Evolutionary conservation across 352 stramenopile species (phyloP).

Genomic region (Phytophthora quininea): DNA sequence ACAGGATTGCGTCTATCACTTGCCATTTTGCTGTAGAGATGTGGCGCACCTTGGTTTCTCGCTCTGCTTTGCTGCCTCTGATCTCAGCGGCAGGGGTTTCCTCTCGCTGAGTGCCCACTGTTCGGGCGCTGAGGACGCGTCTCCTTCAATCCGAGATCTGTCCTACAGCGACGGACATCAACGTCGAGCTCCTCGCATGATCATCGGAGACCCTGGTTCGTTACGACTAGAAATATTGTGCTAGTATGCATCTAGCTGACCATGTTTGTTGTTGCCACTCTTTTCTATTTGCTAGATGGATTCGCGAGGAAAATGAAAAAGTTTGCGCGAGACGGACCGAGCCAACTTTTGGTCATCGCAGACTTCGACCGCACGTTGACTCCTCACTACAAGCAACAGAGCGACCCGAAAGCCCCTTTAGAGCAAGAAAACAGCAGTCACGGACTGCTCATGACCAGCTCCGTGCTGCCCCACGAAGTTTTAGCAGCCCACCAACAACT

Average conservation of each 20-base stretch:
- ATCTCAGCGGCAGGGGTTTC: neutral
- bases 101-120: neutral
- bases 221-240: neutral
- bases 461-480: constrained; percentile 20
- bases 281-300: neutral
- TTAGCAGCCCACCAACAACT: constrained; percentile 26
- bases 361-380: constrained; percentile 84
- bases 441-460: constrained; percentile 32
- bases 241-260: too few species aligned
- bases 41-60: neutral
- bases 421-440: constrained; percentile 36
- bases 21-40: neutral
- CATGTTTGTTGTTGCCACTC: neutral
- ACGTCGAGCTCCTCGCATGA: constrained; percentile 24
- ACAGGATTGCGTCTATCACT: neutral
- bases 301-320: constrained; percentile 64
- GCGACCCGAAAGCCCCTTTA: constrained; percentile 4
- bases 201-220: constrained; percentile 25
- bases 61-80: neutral
- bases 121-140: neutral
- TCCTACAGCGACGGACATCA: constrained; percentile 22
- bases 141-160: constrained; percentile 13
- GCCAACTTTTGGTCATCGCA: constrained; percentile 69
- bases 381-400: constrained; percentile 39
- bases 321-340: constrained; percentile 62